Base-by-base conservation (phyloP, 495 filamentous ascomycete species). In the Tuber brumale region DNA sequence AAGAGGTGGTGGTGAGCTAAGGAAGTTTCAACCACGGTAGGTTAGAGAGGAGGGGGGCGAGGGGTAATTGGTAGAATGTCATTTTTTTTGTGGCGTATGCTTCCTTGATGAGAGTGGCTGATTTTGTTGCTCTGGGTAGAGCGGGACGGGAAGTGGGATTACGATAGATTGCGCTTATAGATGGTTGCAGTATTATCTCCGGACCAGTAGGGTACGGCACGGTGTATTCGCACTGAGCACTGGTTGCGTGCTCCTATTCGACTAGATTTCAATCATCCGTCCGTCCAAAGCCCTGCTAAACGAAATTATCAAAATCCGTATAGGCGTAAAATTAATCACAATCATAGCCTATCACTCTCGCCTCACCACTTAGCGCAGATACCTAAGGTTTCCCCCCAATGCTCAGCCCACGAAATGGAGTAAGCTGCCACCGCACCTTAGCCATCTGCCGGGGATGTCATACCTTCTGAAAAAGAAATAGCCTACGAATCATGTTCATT, bases 1-100 rank as follows among this genome's bases (percentile, higher is more conserved):
- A 75, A 71, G 41, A 41, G 73, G 69, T 75, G 66, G 73, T 73
- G 48, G 48, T 61, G 73, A 71, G 23, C 41, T n/a, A 19, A 35
- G 10, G 27, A 66, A 8, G 31, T 35, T 66, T 66, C 27, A 35
- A 14, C 48, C 31, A 66, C 57, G 27, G 57, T 66, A 35, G 57
- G 57, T 35, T 66, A 66, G 57, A 35, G 57, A n/a, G n/a, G n/a
- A n/a, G 6, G 12, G 57, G 57, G 57, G n/a, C n/a, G 16, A 27
- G n/a, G 51, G 27, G 14, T 35, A 66, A 35, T 66, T 35, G 14
- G 35, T 35, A 66, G 57, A 66, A 51, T 51, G n/a, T 51, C 1
- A 23, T 51, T 51, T 51, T n/a, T 3, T 3, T 27, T 27, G n/a
- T n/a, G 51, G n/a, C 51, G 23, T 27, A 57, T 57, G 51, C 10